These are phyloP conservation scores for Acanthamoeba healyi DNA, from an alignment of 208 protist genomes.

Conservation along the genomic window DNA sequence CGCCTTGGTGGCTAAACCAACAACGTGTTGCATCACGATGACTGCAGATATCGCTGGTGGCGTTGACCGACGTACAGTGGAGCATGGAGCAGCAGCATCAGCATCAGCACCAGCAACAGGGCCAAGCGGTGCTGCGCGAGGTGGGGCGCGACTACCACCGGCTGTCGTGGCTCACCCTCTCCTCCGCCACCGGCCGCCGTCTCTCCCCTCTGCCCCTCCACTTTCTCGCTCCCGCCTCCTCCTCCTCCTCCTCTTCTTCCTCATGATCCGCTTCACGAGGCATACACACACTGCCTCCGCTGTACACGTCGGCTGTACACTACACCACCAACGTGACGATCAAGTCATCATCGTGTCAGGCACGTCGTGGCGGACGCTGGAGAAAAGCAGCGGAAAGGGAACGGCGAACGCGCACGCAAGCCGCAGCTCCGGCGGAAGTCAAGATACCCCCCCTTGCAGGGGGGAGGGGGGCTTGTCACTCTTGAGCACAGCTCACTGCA, in stretches of 20 bases:
- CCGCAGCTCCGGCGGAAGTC: no score
- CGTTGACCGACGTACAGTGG: background rate
- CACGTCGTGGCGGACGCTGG: no score
- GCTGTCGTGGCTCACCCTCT: conserved; percentile 18
- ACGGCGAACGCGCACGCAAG: background rate
- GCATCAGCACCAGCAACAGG: background rate
- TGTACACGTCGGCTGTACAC: no score
- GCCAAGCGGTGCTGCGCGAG: background rate
- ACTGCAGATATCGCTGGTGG: background rate
- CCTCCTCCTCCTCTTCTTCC: background rate
- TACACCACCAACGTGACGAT: no score
- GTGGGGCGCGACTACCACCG: conserved; percentile 9
- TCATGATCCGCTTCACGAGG: no score
- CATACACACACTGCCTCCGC: no score
- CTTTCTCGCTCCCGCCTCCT: background rate
- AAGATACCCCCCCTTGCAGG: no score
- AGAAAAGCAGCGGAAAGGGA: background rate
- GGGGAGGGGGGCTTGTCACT: no score
- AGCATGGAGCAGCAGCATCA: background rate
- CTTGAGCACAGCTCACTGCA: no score
- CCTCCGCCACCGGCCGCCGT: conserved; percentile 3
- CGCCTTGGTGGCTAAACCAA: no score
- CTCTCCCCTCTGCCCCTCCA: conserved; percentile 19
- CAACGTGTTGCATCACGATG: no score
- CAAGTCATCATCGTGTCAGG: no score